Percentiles rank a stretch among this genome's conserved stretches.
phyloP scores from a whole-genome alignment of 2,329 filamentous ascomycete genomes.

The Fusarium pininemorale region DNA sequence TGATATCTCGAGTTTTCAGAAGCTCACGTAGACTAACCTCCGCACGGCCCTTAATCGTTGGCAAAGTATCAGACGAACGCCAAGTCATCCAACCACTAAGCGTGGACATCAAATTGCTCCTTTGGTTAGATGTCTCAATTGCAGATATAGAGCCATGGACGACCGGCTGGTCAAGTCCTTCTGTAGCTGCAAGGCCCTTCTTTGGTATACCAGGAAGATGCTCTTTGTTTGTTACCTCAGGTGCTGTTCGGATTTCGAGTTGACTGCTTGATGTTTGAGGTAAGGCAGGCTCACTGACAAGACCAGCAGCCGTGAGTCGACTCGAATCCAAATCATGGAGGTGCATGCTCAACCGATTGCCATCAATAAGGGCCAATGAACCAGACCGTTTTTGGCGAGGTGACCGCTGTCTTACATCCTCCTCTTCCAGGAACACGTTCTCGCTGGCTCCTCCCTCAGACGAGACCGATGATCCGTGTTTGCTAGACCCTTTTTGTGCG shows the following conservation, averaged over 20 bases:
- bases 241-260: slow-evolving; percentile 55
- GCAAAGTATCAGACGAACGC: slow-evolving; percentile 42
- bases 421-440: slow-evolving; percentile 32
- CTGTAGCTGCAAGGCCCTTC: slow-evolving; percentile 22
- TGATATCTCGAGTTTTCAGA: slow-evolving; percentile 51
- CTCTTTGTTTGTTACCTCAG: slow-evolving; percentile 41
- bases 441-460: slow-evolving; percentile 44
- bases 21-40: slow-evolving; percentile 66
- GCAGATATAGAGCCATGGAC: slow-evolving; percentile 44
- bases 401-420: slow-evolving; percentile 28
- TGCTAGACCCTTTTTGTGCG: slow-evolving; percentile 48
- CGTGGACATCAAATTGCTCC: slow-evolving; percentile 49
- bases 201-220: slow-evolving; percentile 23
- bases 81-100: slow-evolving; percentile 59
- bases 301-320: slow-evolving; percentile 50
- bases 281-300: slow-evolving; percentile 65
- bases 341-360: slow-evolving; percentile 47
- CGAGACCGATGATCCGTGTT: slow-evolving; percentile 46
- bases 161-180: slow-evolving; percentile 41
- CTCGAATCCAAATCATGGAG: slow-evolving; percentile 44
- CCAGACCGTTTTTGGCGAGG: slow-evolving; percentile 42
- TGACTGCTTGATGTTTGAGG: slow-evolving; percentile 65
- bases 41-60: slow-evolving; percentile 56
- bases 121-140: slow-evolving; percentile 33
- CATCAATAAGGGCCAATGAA: slow-evolving; percentile 51